A percentile compares a stretch with the other conserved stretches of the same genome.
Conservation (phyloP, 352 stramenopile species). For the Phytopythium ostracodes region DNA sequence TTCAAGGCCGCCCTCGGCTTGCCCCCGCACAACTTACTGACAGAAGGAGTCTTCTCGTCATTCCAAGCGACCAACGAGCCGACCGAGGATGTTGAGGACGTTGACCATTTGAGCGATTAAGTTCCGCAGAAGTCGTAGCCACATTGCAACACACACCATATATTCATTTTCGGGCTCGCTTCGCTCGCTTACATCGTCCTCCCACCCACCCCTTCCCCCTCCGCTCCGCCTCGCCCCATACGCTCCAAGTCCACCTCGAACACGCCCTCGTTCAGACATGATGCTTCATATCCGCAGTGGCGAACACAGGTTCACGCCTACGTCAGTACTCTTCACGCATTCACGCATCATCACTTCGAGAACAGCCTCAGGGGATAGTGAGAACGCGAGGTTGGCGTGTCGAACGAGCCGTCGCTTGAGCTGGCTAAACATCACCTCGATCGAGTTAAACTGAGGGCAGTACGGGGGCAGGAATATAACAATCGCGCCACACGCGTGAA, state of each 20-base stretch:
- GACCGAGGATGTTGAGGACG: conserved; percentile 9
- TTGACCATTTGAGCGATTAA: conserved; percentile 11
- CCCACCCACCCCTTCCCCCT: conserved; percentile 1
- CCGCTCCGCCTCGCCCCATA: not conserved
- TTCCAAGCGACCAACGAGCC: conserved; percentile 8
- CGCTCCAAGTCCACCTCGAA: conserved; percentile 3
- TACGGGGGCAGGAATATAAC: conserved; percentile 17
- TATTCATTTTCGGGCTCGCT: conserved; percentile 6
- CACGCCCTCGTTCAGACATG: not conserved
- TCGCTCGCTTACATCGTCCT: conserved; percentile 5
- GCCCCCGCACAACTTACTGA: not conserved
- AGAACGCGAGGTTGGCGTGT: conserved; percentile 15
- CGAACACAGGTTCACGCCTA: conserved; percentile 13
- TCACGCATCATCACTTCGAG: conserved; percentile 11
- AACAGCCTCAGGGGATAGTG: conserved; percentile 3
- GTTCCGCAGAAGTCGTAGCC: not conserved
- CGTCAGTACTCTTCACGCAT: conserved; percentile 7
- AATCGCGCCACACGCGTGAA: conserved; percentile 11
- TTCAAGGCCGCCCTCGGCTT: too few relatives aligned
- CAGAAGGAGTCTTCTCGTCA: conserved; percentile 5
- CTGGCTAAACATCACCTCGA: conserved; percentile 18
- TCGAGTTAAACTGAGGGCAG: conserved; percentile 20
- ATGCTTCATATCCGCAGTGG: conserved; percentile 9
- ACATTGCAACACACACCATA: too few relatives aligned
- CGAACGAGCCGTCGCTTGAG: conserved; percentile 17